Percentiles rank a stretch among this genome's conserved stretches.
These are phyloP conservation scores for Scenedesmus sp. DNA, from an alignment of 163 green algal species.

Conservation along the genomic window DNA sequence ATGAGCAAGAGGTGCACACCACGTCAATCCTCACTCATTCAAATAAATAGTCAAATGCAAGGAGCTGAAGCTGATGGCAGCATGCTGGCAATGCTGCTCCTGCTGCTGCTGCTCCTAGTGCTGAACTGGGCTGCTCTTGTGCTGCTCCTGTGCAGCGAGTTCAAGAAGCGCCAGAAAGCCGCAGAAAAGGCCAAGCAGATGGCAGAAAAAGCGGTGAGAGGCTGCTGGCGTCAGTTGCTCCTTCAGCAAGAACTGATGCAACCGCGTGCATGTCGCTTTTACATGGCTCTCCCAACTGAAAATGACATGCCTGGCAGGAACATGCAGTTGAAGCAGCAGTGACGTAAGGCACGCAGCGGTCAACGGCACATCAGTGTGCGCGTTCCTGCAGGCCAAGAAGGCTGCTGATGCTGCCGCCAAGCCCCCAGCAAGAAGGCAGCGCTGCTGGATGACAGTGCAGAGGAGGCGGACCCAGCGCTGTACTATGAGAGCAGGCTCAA, in stretches of 20 bases:
- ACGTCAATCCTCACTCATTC: neutral
- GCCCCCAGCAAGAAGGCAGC: conserved; percentile 69
- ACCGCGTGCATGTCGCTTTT: neutral
- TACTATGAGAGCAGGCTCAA: conserved; percentile 94
- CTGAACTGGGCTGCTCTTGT: neutral
- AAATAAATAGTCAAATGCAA: neutral
- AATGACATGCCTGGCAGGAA: neutral
- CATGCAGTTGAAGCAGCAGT: neutral
- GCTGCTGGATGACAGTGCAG: conserved; percentile 66
- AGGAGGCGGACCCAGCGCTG: conserved; percentile 85
- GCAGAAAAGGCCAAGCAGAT: conserved; percentile 82
- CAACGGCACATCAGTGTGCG: neutral
- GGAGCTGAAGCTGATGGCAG: neutral
- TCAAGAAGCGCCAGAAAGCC: conserved; percentile 91
- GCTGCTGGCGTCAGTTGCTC: neutral
- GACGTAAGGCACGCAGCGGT: neutral
- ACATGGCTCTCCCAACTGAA: neutral
- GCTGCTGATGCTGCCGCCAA: conserved; percentile 75
- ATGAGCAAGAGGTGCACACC: conserved; percentile 91
- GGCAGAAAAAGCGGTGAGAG: conserved; percentile 88
- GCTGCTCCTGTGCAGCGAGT: conserved; percentile 79
- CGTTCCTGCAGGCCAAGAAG: conserved; percentile 68
- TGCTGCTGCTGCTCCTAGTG: neutral
- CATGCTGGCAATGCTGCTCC: conserved; percentile 3
- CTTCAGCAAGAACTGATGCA: neutral